A percentile compares a stretch with the other conserved stretches of the same genome.
Conservation (phyloP, 805 yeast genomes). For the Candida nonsorbophila region DNA sequence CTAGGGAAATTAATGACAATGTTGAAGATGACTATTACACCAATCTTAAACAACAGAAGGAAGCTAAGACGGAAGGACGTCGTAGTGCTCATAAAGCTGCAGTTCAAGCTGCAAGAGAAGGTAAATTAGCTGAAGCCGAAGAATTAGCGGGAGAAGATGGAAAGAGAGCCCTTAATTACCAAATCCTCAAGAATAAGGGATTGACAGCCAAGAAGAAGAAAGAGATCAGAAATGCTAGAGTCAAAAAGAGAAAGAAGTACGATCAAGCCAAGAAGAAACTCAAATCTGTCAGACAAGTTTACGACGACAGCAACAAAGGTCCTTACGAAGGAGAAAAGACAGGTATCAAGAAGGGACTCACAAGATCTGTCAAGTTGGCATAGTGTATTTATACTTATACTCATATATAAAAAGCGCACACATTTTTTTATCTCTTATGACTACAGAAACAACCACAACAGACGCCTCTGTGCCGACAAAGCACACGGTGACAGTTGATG, state of each 20-base stretch:
- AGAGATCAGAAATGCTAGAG: constrained; percentile 92
- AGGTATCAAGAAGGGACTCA: constrained; percentile 91
- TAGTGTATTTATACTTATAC: constrained; percentile 5
- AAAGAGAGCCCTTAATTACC: constrained; percentile 92
- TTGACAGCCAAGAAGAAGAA: constrained; percentile 89
- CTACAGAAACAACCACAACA: too few species aligned
- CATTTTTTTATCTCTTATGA: neutral
- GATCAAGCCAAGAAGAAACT: constrained; percentile 93
- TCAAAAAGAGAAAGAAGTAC: constrained; percentile 96
- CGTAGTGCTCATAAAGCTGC: constrained; percentile 65
- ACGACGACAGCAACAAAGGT: constrained; percentile 58
- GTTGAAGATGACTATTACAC: constrained; percentile 50
- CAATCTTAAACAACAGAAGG: constrained; percentile 42
- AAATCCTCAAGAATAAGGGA: constrained; percentile 94
- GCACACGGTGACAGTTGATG: constrained; percentile 64
- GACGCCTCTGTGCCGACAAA: constrained; percentile 4
- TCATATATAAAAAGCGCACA: neutral
- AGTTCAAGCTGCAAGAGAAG: constrained; percentile 75
- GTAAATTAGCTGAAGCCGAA: constrained; percentile 67
- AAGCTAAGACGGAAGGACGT: constrained; percentile 48
- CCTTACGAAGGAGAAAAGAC: constrained; percentile 93
- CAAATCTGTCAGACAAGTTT: constrained; percentile 86
- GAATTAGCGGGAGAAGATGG: constrained; percentile 72
- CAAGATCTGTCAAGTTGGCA: constrained; percentile 81
- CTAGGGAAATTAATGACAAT: constrained; percentile 30